A percentile compares a stretch with the other conserved stretches of the same genome.
These are phyloP conservation scores for Oenanthe sinensis DNA, from an alignment of 129 eudicot species.

Conservation along the genomic window DNA sequence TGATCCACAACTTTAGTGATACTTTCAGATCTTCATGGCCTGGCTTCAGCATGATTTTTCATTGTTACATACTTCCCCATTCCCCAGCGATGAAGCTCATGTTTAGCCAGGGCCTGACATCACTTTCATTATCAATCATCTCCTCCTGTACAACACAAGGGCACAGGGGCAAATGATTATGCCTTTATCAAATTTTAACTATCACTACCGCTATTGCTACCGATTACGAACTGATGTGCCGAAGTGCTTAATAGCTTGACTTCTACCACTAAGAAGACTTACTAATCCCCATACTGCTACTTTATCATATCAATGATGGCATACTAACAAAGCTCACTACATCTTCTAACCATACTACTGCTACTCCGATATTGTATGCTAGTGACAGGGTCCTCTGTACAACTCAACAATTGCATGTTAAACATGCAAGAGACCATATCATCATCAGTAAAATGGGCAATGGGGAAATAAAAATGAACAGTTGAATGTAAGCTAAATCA, in stretches of 20 bases:
- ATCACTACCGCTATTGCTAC: slow-evolving; percentile 55
- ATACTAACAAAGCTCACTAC: not conserved
- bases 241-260: slow-evolving; percentile 27
- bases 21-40: slow-evolving; percentile 4
- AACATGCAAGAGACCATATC: not conserved
- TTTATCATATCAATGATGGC: not conserved
- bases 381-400: not conserved
- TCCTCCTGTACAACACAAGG: slow-evolving; percentile 87
- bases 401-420: not conserved
- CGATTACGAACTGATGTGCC: slow-evolving; percentile 35
- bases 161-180: slow-evolving; percentile 73
- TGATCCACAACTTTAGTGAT: slow-evolving; percentile 1
- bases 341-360: slow-evolving; percentile 6
- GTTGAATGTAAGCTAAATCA: not conserved
- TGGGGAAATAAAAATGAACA: not conserved
- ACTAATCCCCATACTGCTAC: slow-evolving; percentile 3
- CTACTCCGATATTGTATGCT: not conserved
- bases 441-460: not conserved
- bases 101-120: slow-evolving; percentile 31
- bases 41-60: slow-evolving; percentile 2
- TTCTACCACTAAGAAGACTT: slow-evolving; percentile 10
- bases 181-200: slow-evolving; percentile 58
- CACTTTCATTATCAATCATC: slow-evolving; percentile 30
- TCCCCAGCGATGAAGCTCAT: slow-evolving; percentile 22
- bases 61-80: slow-evolving; percentile 18